These are phyloP conservation scores for Colletotrichum liaoningense DNA, from an alignment of 2,329 filamentous ascomycete genomes.

Conservation along the genomic window DNA sequence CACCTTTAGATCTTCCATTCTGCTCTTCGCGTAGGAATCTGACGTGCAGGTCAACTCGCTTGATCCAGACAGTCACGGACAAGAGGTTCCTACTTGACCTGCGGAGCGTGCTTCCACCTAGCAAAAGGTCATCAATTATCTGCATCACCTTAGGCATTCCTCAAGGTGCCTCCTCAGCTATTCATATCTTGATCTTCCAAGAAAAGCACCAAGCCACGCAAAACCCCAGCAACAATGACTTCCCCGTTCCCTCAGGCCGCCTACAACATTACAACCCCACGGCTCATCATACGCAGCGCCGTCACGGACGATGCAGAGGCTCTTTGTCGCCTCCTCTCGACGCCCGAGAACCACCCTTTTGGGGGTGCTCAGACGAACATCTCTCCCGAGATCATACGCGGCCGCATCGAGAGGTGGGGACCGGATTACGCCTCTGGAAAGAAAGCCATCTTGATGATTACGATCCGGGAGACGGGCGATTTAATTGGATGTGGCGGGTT, in stretches of 20 bases:
- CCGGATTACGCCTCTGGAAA: slow-evolving; percentile 29
- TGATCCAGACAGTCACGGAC: neutral
- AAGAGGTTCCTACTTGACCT: neutral
- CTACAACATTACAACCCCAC: slow-evolving; percentile 52
- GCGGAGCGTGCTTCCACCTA: too few species aligned
- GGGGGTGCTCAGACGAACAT: slow-evolving; percentile 6
- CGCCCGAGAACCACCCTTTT: slow-evolving; percentile 36
- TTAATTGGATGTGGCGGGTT: slow-evolving; percentile 37
- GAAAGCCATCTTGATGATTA: slow-evolving; percentile 36
- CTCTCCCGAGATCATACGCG: slow-evolving; percentile 26
- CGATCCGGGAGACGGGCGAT: slow-evolving; percentile 29
- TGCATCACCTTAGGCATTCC: neutral
- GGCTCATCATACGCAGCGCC: slow-evolving; percentile 52
- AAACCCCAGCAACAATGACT: slow-evolving; percentile 12
- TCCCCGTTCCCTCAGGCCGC: slow-evolving; percentile 26
- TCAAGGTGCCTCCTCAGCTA: neutral
- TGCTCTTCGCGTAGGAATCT: neutral
- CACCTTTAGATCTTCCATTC: neutral
- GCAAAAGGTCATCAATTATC: neutral
- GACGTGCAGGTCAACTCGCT: too few species aligned
- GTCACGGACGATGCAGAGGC: slow-evolving; percentile 35
- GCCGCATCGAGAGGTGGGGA: slow-evolving; percentile 21
- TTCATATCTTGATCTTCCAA: neutral
- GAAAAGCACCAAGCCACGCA: neutral
- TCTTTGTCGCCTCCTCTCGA: slow-evolving; percentile 24